Percentiles rank a stretch among this genome's conserved stretches.
Conservation (phyloP, 1,284 basidiomycete genomes). For the Xerocomus amazonicus region DNA sequence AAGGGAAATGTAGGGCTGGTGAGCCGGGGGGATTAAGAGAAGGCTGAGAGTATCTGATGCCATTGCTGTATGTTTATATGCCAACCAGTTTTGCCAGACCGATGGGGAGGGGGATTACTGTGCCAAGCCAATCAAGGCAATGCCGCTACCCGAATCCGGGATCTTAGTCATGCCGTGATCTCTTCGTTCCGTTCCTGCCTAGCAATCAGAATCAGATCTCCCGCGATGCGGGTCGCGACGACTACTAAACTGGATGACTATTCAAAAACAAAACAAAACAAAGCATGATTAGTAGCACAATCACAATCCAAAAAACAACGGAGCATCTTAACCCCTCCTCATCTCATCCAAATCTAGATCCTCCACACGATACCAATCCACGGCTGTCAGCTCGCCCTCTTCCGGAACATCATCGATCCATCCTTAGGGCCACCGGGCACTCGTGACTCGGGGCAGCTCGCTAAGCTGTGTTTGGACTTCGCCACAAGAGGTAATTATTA, state of each 20-base stretch:
- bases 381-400: too few relatives aligned
- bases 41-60: background rate
- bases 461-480: background rate
- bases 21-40: background rate
- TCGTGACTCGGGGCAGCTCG: background rate
- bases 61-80: slow-evolving; percentile 25
- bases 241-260: slow-evolving; percentile 28
- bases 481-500: background rate
- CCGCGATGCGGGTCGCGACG: slow-evolving; percentile 1
- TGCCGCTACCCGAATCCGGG: background rate
- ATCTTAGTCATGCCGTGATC: background rate
- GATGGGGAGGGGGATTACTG: background rate
- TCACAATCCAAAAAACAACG: too few relatives aligned
- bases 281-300: too few relatives aligned
- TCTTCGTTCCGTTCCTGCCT: too few relatives aligned
- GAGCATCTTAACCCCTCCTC: too few relatives aligned
- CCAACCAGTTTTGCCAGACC: background rate
- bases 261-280: too few relatives aligned
- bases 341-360: too few relatives aligned
- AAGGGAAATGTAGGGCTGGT: background rate
- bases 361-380: too few relatives aligned
- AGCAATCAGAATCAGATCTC: slow-evolving; percentile 2
- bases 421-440: too few relatives aligned
- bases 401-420: too few relatives aligned
- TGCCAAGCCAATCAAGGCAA: background rate